phyloP scores from a whole-genome alignment of 768 basidiomycete genomes.

The Lentinula guzmanii region DNA sequence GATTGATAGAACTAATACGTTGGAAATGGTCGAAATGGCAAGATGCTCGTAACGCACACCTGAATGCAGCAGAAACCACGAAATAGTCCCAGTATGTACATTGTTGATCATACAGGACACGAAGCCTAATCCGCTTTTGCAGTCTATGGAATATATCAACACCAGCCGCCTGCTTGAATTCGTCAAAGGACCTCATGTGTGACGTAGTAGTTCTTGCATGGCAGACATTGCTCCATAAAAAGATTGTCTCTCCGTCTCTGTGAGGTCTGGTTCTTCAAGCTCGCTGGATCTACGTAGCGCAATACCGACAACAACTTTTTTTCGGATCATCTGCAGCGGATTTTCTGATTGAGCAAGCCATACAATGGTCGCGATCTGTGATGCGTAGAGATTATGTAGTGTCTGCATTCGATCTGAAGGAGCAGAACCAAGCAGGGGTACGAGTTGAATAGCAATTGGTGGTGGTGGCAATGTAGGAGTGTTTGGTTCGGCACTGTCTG shows the following conservation, averaged over 20 bases:
- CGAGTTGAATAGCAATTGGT: conserved; percentile 70
- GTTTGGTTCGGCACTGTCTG: conserved; percentile 30
- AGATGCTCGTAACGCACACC: background rate
- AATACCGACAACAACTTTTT: conserved; percentile 70
- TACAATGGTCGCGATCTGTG: conserved; percentile 82
- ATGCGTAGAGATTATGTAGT: conserved; percentile 73
- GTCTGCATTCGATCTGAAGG: conserved; percentile 64
- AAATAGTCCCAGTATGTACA: background rate
- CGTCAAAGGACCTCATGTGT: conserved; percentile 1
- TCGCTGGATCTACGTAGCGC: conserved; percentile 44
- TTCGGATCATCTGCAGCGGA: conserved; percentile 35
- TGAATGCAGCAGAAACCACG: background rate
- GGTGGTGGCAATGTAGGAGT: conserved; percentile 43
- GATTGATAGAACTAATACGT: conserved; percentile 43
- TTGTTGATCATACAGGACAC: background rate
- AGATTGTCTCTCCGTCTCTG: conserved; percentile 33
- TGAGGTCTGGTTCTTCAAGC: conserved; percentile 20
- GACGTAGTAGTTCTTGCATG: conserved; percentile 29
- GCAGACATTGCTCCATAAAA: conserved; percentile 49
- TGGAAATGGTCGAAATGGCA: conserved; percentile 61
- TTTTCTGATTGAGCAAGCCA: conserved; percentile 53
- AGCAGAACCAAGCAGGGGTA: conserved; percentile 71
- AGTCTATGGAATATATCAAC: background rate
- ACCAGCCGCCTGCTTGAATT: background rate
- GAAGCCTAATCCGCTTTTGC: background rate